phyloP scores from a whole-genome alignment of 768 basidiomycete species.

The Leccinellum rugosiceps region DNA sequence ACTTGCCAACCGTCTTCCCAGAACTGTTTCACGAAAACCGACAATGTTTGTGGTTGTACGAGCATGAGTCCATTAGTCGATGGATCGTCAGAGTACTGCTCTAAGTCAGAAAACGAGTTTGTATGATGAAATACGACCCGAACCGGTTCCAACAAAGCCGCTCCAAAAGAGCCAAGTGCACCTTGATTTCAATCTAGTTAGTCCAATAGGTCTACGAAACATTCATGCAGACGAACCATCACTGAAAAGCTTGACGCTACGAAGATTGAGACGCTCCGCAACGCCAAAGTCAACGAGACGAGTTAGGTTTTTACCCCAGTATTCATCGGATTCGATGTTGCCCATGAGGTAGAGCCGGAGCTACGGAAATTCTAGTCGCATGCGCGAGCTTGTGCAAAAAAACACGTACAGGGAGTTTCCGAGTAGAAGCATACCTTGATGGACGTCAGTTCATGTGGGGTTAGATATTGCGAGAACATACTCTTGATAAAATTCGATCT shows the following conservation, averaged over 20 bases:
- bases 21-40: slow-evolving; percentile 54
- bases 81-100: slow-evolving; percentile 70
- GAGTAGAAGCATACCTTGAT: slow-evolving; percentile 63
- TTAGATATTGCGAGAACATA: slow-evolving; percentile 29
- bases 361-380: slow-evolving; percentile 26
- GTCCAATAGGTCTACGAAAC: background rate
- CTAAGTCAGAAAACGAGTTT: background rate
- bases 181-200: slow-evolving; percentile 39
- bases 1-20: slow-evolving; percentile 81
- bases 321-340: slow-evolving; percentile 46
- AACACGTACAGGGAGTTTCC: slow-evolving; percentile 60
- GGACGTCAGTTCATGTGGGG: background rate
- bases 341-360: slow-evolving; percentile 66
- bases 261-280: slow-evolving; percentile 50
- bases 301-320: slow-evolving; percentile 66
- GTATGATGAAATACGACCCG: background rate
- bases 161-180: slow-evolving; percentile 90
- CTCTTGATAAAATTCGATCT: slow-evolving; percentile 65
- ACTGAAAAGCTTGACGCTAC: slow-evolving; percentile 69
- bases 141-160: slow-evolving; percentile 74
- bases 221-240: slow-evolving; percentile 51
- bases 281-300: slow-evolving; percentile 57
- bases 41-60: slow-evolving; percentile 49
- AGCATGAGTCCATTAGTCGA: slow-evolving; percentile 69
- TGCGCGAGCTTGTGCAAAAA: background rate